phyloP scores from a whole-genome alignment of 768 basidiomycete species.

The Thelephora ganbajun region DNA sequence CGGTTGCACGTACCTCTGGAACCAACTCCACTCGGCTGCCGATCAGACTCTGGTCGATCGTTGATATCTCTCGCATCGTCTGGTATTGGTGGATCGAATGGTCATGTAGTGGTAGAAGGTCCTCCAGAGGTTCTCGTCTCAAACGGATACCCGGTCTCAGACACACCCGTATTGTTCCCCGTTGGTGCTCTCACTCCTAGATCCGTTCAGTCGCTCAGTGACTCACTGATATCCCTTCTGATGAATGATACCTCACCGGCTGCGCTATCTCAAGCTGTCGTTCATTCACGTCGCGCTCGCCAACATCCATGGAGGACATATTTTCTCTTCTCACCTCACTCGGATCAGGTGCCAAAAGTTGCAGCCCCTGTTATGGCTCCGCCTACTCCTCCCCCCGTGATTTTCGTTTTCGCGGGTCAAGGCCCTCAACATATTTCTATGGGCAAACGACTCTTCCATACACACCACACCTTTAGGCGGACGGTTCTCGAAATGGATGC shows the following conservation, averaged over 20 bases:
- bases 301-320: conserved; percentile 6
- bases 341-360: conserved; percentile 7
- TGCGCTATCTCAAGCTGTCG: conserved; percentile 6
- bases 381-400: conserved; percentile 16
- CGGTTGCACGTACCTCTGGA: conserved; percentile 21
- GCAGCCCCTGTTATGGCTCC: conserved; percentile 17
- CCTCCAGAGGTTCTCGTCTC: conserved; percentile 10
- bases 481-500: conserved; percentile 25
- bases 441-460: conserved; percentile 23
- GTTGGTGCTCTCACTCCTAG: conserved; percentile 25
- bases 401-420: conserved; percentile 18
- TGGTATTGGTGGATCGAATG: conserved; percentile 32
- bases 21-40: conserved; percentile 13
- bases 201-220: conserved; percentile 9
- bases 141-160: neutral
- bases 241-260: neutral
- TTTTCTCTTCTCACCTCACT: conserved; percentile 1
- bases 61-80: conserved; percentile 28
- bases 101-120: conserved; percentile 25
- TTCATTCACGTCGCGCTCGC: conserved; percentile 8
- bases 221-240: neutral
- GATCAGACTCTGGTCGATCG: conserved; percentile 11
- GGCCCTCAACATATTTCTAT: conserved; percentile 19
- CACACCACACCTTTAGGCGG: conserved; percentile 22
- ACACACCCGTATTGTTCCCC: conserved; percentile 17